These are phyloP conservation scores for Parascedosporium putredinis DNA, from an alignment of 2,329 filamentous ascomycete genomes.

Conservation along the genomic window DNA sequence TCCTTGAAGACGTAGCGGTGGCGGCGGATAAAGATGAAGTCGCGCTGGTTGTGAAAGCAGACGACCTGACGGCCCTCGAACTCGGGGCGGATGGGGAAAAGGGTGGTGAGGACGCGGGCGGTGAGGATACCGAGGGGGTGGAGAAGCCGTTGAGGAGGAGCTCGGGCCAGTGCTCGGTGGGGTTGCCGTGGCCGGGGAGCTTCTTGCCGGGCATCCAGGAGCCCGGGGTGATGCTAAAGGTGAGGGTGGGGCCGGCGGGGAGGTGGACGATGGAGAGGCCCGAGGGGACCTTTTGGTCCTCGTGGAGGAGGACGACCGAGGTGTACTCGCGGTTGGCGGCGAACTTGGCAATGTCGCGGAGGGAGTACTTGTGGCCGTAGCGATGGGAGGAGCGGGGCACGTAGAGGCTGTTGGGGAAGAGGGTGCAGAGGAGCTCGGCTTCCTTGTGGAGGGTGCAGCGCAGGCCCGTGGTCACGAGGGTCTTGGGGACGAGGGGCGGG, in stretches of 20 bases:
- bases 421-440: constrained; percentile 63
- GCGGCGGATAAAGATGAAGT: constrained; percentile 87
- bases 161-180: constrained; percentile 84
- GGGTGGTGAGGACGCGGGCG: constrained; percentile 61
- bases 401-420: constrained; percentile 84
- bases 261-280: constrained; percentile 78
- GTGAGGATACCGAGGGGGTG: constrained; percentile 85
- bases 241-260: constrained; percentile 78
- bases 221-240: constrained; percentile 62
- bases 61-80: constrained; percentile 80
- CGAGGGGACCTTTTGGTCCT: constrained; percentile 77
- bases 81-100: constrained; percentile 65
- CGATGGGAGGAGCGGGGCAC: constrained; percentile 76
- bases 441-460: constrained; percentile 82
- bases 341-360: constrained; percentile 82
- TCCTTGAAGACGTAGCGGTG: constrained; percentile 92
- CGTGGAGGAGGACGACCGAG: constrained; percentile 72
- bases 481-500: constrained; percentile 59
- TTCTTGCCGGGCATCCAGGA: constrained; percentile 87
- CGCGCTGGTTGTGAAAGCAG: constrained; percentile 87
- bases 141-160: constrained; percentile 90
- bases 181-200: constrained; percentile 77
- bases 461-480: constrained; percentile 83
- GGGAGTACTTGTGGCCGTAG: constrained; percentile 81
- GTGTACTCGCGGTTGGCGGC: constrained; percentile 76